Conservation (phyloP, 352 stramenopile species). For the Pythium grandisporangium region DNA sequence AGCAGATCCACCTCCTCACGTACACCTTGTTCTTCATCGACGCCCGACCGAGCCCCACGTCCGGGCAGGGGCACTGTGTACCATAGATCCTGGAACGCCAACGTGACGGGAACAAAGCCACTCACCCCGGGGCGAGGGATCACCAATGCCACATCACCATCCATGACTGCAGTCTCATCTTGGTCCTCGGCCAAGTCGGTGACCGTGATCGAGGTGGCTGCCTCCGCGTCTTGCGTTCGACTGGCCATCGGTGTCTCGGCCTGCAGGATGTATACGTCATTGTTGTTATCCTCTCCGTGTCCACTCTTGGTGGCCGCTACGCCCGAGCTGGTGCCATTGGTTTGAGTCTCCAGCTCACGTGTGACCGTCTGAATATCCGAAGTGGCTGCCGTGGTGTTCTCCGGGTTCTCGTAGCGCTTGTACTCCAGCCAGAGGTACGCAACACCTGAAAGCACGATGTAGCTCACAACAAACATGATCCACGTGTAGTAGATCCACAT, state of each 20-base stretch:
- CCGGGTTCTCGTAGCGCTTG: slow-evolving; percentile 19
- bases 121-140: slow-evolving; percentile 8
- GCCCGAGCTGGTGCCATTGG: not conserved
- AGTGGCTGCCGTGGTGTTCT: slow-evolving; percentile 23
- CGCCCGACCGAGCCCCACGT: slow-evolving; percentile 6
- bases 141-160: slow-evolving; percentile 4
- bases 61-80: slow-evolving; percentile 16
- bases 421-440: slow-evolving; percentile 21
- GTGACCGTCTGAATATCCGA: slow-evolving; percentile 9
- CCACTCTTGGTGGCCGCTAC: too few species aligned
- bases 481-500: slow-evolving; percentile 51
- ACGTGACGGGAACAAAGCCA: slow-evolving; percentile 19
- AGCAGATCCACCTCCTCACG: slow-evolving; percentile 58
- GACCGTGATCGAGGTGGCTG: too few species aligned
- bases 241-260: slow-evolving; percentile 3
- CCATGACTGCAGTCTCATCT: not conserved
- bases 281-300: slow-evolving; percentile 16
- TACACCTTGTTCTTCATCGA: too few species aligned
- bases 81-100: slow-evolving; percentile 25
- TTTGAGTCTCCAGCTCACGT: not conserved
- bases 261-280: slow-evolving; percentile 12
- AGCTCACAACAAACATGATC: slow-evolving; percentile 37
- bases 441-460: slow-evolving; percentile 21
- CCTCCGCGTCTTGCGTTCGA: too few species aligned
- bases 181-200: too few species aligned